A percentile compares a stretch with the other conserved stretches of the same genome.
Evolutionary conservation across 768 basidiomycete genomes (phyloP).

Genomic region (Macrolepiota fuliginosa): DNA sequence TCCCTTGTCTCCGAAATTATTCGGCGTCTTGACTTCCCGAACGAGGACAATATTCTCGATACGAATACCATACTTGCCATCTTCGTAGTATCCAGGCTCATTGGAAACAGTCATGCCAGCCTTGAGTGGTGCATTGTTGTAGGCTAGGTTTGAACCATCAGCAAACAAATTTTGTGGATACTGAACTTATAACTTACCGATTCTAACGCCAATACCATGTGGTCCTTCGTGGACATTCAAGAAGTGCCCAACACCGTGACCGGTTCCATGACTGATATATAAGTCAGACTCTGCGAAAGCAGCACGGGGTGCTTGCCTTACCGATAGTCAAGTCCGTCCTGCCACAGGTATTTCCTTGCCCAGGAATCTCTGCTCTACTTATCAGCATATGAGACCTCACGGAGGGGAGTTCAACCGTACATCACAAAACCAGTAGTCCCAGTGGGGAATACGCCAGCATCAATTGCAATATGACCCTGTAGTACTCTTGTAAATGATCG

Average conservation of each 20-base stretch:
- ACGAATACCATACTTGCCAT: conserved; percentile 89
- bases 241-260: conserved; percentile 93
- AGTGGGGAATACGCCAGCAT: conserved; percentile 77
- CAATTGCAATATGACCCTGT: conserved; percentile 90
- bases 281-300: conserved; percentile 2
- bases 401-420: conserved; percentile 16
- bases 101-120: conserved; percentile 91
- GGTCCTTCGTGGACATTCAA: conserved; percentile 91
- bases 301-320: conserved; percentile 19
- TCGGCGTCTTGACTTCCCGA: conserved; percentile 61
- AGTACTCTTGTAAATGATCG: conserved; percentile 89
- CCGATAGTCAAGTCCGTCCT: conserved; percentile 82
- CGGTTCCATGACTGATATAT: conserved; percentile 75
- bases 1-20: conserved; percentile 81
- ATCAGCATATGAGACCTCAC: neutral
- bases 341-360: conserved; percentile 78
- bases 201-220: conserved; percentile 61
- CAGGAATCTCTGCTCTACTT: conserved; percentile 62
- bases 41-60: conserved; percentile 90
- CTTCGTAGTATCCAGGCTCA: conserved; percentile 91
- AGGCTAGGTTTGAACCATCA: conserved; percentile 33
- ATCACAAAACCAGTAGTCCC: conserved; percentile 66
- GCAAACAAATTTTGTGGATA: neutral
- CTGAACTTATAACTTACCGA: conserved; percentile 28
- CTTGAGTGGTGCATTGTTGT: conserved; percentile 71